Evolutionary conservation across 208 protist species (phyloP), one percentile per base, ranked within the genome.

Genomic region (Trypanosoma grayi): DNA sequence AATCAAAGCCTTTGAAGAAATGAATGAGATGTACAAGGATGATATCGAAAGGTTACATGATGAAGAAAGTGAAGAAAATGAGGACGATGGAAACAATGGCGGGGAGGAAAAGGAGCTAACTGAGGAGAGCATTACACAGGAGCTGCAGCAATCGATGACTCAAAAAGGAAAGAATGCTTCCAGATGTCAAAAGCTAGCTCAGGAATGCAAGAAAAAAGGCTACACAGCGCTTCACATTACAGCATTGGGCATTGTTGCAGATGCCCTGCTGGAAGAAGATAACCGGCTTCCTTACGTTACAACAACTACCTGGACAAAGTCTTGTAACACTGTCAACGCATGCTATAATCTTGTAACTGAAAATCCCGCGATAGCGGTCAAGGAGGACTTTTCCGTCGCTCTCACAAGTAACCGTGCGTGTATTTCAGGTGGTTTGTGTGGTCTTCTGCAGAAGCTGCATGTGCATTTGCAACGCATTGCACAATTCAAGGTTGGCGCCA

Each of bases 371-470:
- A 68, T 84, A 30, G 60, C 60, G 37, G 69, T 87, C 45, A 60
- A 61, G 22, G 81, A 89, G 39, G 70, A 73, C 34, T 69, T 73
- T 50, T 65, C 64, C 9, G 25, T 44, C 45, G 53, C 51, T 56
- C 36, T 76, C 33, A 34, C 27, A 25, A 44, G 60, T 37, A 77
- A 72, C 36, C 52, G 60, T 51, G 82, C 79, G 31, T 61, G 59
- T 37, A 70, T 93, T 40, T 47, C 66, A 8, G 83, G 76, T 46
- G 78, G 80, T 25, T 66, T 87, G n/a, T 68, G 71, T 62, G 62
- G 56, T 14, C 34, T 87, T 11, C 54, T 93, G 45, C 59, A 56
- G 53, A 75, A 66, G 44, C 73, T 93, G 28, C 61, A 79, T 55
- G 67, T 47, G 4, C 66, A 89, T 47, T 62, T 90, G 37, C 62